Percentiles rank a stretch among this genome's conserved stretches.
phyloP scores from a whole-genome alignment of 2,329 filamentous ascomycete genomes.

The Cordyceps farinosa region DNA sequence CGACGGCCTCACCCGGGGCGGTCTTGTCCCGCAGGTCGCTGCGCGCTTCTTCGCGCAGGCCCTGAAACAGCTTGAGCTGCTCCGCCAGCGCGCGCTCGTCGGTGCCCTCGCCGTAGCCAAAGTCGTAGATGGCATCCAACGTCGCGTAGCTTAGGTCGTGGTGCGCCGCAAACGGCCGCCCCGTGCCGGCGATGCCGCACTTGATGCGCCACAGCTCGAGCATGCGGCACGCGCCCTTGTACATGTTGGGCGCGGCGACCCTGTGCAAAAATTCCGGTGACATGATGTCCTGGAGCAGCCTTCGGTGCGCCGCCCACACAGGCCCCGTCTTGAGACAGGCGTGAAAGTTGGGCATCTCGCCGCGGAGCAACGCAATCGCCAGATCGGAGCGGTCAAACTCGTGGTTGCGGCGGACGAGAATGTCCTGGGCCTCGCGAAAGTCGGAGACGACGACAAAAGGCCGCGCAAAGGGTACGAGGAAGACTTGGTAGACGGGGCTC shows the following conservation, averaged over 20 bases:
- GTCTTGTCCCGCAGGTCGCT: background rate
- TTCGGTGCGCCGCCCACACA: slow-evolving; percentile 32
- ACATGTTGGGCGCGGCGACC: slow-evolving; percentile 30
- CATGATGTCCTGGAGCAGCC: slow-evolving; percentile 38
- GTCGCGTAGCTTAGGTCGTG: slow-evolving; percentile 30
- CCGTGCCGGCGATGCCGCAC: slow-evolving; percentile 24
- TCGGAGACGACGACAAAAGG: slow-evolving; percentile 43
- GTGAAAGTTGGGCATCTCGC: slow-evolving; percentile 33
- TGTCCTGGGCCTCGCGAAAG: slow-evolving; percentile 40
- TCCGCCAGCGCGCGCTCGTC: background rate
- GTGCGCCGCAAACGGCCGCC: slow-evolving; percentile 24
- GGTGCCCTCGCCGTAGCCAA: slow-evolving; percentile 26
- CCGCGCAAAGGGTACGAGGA: slow-evolving; percentile 39
- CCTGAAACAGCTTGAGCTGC: background rate
- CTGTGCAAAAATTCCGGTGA: slow-evolving; percentile 32
- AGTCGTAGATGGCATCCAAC: slow-evolving; percentile 31
- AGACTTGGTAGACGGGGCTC: slow-evolving; percentile 45
- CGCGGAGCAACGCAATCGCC: slow-evolving; percentile 31
- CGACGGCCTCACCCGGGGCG: background rate
- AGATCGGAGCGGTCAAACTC: slow-evolving; percentile 42
- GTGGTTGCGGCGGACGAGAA: slow-evolving; percentile 39
- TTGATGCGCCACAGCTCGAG: slow-evolving; percentile 35
- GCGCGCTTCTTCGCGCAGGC: background rate
- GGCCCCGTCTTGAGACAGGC: slow-evolving; percentile 30
- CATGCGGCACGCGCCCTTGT: slow-evolving; percentile 29